Conservation (phyloP, 139 green algal genomes). For the Auxenochlorella pyrenoidosa region DNA sequence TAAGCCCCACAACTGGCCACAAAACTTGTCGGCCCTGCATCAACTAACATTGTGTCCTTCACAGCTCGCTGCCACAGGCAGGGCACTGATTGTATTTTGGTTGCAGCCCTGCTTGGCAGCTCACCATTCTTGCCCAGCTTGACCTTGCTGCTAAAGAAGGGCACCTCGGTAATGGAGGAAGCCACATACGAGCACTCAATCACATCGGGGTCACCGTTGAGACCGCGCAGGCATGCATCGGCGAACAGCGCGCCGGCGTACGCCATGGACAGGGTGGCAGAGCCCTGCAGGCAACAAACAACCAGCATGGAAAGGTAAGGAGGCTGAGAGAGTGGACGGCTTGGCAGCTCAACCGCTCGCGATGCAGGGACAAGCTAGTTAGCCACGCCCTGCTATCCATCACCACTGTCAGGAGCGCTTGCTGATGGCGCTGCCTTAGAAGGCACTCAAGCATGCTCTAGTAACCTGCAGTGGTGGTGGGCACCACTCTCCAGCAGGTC, state of each 20-base stretch:
- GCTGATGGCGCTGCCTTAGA: neutral
- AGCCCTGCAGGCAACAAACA: constrained; percentile 8
- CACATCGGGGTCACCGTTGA: constrained; percentile 86
- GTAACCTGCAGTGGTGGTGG: neutral
- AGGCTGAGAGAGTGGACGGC: too few relatives aligned
- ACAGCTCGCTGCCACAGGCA: neutral
- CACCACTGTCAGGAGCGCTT: neutral
- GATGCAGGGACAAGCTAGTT: too few relatives aligned
- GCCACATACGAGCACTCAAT: constrained; percentile 94
- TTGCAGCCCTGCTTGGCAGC: neutral
- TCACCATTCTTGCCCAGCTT: constrained; percentile 85
- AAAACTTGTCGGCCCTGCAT: neutral
- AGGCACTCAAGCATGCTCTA: neutral
- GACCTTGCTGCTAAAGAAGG: constrained; percentile 97
- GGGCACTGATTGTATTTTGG: too few relatives aligned
- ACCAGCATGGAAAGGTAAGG: neutral
- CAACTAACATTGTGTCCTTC: neutral
- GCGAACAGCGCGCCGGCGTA: constrained; percentile 97
- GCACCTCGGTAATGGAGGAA: constrained; percentile 78
- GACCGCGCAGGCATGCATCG: constrained; percentile 90
- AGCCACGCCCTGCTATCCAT: neutral
- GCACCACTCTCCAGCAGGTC: too few relatives aligned
- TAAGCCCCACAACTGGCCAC: neutral
- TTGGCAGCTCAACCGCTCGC: neutral
- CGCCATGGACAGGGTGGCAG: constrained; percentile 97